Evolutionary conservation across 106 monocot species (phyloP), one percentile per base, ranked within the genome.

Genomic region (Gastrodia elata): DNA sequence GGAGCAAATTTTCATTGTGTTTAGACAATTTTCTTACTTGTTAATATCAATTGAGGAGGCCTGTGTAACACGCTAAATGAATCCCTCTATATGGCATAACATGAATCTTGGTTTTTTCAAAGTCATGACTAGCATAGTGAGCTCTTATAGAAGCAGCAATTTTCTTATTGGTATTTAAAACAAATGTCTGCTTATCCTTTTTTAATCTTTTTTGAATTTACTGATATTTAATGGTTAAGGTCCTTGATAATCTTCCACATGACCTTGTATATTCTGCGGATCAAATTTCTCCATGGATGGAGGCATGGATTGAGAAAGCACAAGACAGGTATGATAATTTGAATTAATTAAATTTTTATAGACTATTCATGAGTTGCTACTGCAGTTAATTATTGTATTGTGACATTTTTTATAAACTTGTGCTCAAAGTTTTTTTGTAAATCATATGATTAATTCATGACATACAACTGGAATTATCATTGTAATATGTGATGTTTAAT

Each of bases 241-340:
- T 97, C 65, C 93, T 97, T 79, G 97, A 97, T 76, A 97, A 97
- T 85, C 92, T 97, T 82, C 97, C 97, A 70, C 97, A 97, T 83
- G 97, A 97, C 78, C 81, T 93, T 75, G 75, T 93, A 55, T 90
- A 83, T 84, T 90, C 90, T 6, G 81, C 84, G 76, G 81, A 93
- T 82, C 93, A 88, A 74, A 71, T 79, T 76, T 88, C 88, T 71
- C 81, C 86, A 55, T 93, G 92, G 97, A 90, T 84, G 92, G 97
- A 97, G 81, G 93, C 92, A 77, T 93, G 97, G 90, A 79, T 97
- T 77, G 82, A 86, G 70, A 92, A 83, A 80, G 74, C 38, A 37
- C 70, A 52, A 9, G 82, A 79, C 73, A 90, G 92, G 97, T 97
- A 77, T 80, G 84, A 46, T 28, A 58, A 76, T 71, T 68, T 38